Percentiles rank a stretch among this genome's conserved stretches.
Conservation (phyloP, 768 basidiomycete genomes). For the Hydnum rufescens region DNA sequence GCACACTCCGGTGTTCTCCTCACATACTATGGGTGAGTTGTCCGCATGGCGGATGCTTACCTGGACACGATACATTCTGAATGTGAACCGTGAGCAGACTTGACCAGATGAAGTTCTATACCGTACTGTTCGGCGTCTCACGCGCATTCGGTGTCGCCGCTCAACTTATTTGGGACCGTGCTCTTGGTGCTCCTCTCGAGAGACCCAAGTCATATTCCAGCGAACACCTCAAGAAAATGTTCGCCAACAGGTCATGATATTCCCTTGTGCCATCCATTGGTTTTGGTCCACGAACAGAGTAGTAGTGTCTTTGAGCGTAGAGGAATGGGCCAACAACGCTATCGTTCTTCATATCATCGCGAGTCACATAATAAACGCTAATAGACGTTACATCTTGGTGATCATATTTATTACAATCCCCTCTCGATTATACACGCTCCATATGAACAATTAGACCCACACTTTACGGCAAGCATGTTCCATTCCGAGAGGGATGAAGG, state of each 20-base stretch:
- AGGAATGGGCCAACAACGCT: no score
- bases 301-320: neutral
- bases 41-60: neutral
- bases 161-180: slow-evolving; percentile 86
- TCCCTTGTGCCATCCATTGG: neutral
- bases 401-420: no score
- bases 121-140: slow-evolving; percentile 93
- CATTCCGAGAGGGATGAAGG: no score
- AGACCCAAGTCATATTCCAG: slow-evolving; percentile 85
- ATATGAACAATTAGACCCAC: no score
- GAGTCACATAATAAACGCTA: no score
- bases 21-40: slow-evolving; percentile 42
- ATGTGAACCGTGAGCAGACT: slow-evolving; percentile 24
- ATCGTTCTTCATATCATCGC: no score
- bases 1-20: slow-evolving; percentile 86
- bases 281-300: neutral
- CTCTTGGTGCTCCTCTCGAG: slow-evolving; percentile 78
- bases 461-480: no score
- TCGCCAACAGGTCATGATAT: slow-evolving; percentile 29
- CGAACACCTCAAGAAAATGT: slow-evolving; percentile 58
- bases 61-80: neutral
- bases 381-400: no score
- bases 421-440: no score
- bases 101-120: slow-evolving; percentile 88
- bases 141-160: slow-evolving; percentile 80